Conservation (phyloP, 2,329 filamentous ascomycete species). For the Trichoderma sp. region DNA sequence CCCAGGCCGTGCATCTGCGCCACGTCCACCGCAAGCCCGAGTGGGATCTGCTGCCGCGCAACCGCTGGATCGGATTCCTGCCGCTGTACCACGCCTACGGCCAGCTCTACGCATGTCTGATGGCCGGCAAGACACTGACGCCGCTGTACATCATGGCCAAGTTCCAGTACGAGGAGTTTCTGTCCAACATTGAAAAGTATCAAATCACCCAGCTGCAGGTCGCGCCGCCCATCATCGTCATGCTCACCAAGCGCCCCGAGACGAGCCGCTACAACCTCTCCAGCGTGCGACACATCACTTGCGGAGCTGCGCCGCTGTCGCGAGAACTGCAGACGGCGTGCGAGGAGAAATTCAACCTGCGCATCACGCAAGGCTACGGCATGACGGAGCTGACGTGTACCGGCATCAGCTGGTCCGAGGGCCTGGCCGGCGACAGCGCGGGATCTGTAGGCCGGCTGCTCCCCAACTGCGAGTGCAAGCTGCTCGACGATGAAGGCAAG, state of each 20-base stretch:
- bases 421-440: constrained; percentile 40
- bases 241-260: constrained; percentile 61
- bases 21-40: constrained; percentile 40
- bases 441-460: constrained; percentile 57
- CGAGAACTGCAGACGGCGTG: constrained; percentile 51
- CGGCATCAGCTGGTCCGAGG: constrained; percentile 48
- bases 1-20: constrained; percentile 53
- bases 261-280: constrained; percentile 57
- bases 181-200: constrained; percentile 54
- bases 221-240: constrained; percentile 62
- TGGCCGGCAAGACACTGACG: constrained; percentile 48
- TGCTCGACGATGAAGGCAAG: constrained; percentile 57
- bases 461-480: constrained; percentile 57
- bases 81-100: constrained; percentile 68
- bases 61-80: constrained; percentile 62
- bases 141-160: constrained; percentile 62
- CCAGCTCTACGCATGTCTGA: constrained; percentile 57
- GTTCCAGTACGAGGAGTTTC: constrained; percentile 58
- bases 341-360: constrained; percentile 46
- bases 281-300: constrained; percentile 51
- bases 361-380: constrained; percentile 60
- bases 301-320: constrained; percentile 58
- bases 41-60: constrained; percentile 43
- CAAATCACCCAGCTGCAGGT: constrained; percentile 57
- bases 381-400: constrained; percentile 60